Evolutionary conservation across 1,284 basidiomycete genomes (phyloP).

Genomic region (Ustilago nuda): DNA sequence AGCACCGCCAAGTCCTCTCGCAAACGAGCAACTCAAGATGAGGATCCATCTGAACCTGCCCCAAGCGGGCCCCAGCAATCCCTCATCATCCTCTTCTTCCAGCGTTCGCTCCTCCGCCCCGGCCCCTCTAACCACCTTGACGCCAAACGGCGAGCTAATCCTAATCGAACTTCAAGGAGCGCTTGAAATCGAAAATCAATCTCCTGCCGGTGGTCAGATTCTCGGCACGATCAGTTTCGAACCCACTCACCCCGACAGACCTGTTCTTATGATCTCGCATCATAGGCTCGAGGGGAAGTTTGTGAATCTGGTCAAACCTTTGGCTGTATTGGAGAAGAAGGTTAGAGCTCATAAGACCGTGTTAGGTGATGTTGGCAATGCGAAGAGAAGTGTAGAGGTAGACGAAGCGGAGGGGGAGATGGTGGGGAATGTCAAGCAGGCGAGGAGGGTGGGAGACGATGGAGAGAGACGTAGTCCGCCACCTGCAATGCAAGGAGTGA

Average conservation of each 20-base stretch:
- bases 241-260: slow-evolving; percentile 73
- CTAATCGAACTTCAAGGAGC: slow-evolving; percentile 67
- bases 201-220: slow-evolving; percentile 42
- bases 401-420: neutral
- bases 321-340: slow-evolving; percentile 64
- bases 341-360: slow-evolving; percentile 9
- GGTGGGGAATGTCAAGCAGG: slow-evolving; percentile 14
- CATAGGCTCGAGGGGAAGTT: slow-evolving; percentile 90
- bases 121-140: slow-evolving; percentile 36
- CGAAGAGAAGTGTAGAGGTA: neutral
- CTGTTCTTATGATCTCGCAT: slow-evolving; percentile 84
- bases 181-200: slow-evolving; percentile 60
- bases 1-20: neutral
- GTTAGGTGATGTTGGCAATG: slow-evolving; percentile 12
- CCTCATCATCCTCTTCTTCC: neutral
- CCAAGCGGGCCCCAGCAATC: neutral
- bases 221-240: slow-evolving; percentile 63
- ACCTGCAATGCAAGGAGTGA: slow-evolving; percentile 7
- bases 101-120: slow-evolving; percentile 13
- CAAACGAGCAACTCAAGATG: slow-evolving; percentile 9
- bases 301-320: slow-evolving; percentile 72
- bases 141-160: slow-evolving; percentile 60
- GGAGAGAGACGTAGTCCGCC: slow-evolving; percentile 7
- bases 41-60: slow-evolving; percentile 45
- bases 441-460: neutral